These are phyloP conservation scores for Ensete ventricosum DNA, from an alignment of 176 grass and related monocot species.

Conservation along the genomic window DNA sequence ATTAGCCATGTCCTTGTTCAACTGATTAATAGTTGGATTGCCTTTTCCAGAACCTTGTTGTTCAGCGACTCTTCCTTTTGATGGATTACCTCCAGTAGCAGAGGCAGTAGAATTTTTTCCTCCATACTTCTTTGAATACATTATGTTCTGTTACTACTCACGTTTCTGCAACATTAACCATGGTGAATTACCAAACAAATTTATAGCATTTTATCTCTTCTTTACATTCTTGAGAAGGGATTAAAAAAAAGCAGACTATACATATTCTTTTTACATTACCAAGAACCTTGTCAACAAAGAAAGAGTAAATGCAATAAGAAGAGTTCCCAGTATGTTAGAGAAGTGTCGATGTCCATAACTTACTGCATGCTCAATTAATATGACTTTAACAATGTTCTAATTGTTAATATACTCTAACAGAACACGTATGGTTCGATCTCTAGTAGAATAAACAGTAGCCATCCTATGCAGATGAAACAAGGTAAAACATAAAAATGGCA, in stretches of 20 bases:
- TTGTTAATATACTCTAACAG: no score
- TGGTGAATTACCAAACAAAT: neutral
- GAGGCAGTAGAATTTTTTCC: neutral
- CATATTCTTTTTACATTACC: neutral
- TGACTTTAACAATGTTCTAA: no score
- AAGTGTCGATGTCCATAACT: no score
- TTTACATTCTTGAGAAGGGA: neutral
- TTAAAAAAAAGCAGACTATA: neutral
- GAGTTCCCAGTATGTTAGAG: no score
- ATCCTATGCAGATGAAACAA: no score
- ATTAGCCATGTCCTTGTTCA: constrained; percentile 20
- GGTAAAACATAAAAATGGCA: no score
- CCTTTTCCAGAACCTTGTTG: constrained; percentile 12
- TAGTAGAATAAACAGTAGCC: no score
- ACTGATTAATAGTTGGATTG: constrained; percentile 7
- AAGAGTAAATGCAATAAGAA: no score
- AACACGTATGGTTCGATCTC: no score
- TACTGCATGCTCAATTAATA: no score
- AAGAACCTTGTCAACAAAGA: no score
- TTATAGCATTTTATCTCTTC: neutral
- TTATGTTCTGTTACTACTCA: constrained; percentile 16
- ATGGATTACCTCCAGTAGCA: neutral
- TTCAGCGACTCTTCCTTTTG: constrained; percentile 13
- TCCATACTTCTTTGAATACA: constrained; percentile 22
- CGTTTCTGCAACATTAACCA: constrained; percentile 12